phyloP scores from a whole-genome alignment of 129 eudicot species.

The Ambrosia artemisiifolia region DNA sequence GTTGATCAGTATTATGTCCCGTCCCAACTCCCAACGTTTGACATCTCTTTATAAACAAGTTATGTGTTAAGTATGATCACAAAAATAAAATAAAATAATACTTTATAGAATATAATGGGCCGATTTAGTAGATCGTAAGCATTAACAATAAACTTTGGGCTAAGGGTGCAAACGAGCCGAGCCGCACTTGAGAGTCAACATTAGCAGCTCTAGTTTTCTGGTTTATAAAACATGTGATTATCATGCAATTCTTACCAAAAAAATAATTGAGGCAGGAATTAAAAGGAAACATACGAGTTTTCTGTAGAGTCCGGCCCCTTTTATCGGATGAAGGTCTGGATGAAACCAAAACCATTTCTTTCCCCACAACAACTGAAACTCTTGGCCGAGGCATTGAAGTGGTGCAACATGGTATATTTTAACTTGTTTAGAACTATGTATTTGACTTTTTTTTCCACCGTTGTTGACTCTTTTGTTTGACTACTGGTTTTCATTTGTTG shows the following conservation, averaged over 20 bases:
- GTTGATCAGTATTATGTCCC: background rate
- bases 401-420: conserved; percentile 65
- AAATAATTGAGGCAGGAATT: conserved; percentile 53
- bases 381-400: conserved; percentile 88
- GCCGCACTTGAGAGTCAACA: background rate
- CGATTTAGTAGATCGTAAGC: background rate
- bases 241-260: conserved; percentile 7
- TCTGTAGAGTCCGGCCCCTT: conserved; percentile 91
- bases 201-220: background rate
- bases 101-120: background rate
- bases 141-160: background rate
- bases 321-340: conserved; percentile 65
- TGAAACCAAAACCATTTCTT: conserved; percentile 56
- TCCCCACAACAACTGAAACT: conserved; percentile 69
- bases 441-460: background rate
- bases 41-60: background rate
- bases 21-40: background rate
- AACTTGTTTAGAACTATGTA: background rate
- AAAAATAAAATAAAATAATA: background rate
- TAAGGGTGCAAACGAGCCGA: too few species aligned
- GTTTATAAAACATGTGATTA: background rate
- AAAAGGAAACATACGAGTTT: conserved; percentile 93
- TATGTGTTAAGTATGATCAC: conserved; percentile 2
- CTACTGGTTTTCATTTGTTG: conserved; percentile 4
- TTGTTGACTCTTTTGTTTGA: conserved; percentile 4